Conservation (phyloP, 2,329 filamentous ascomycete genomes). For the Alternaria triticina region DNA sequence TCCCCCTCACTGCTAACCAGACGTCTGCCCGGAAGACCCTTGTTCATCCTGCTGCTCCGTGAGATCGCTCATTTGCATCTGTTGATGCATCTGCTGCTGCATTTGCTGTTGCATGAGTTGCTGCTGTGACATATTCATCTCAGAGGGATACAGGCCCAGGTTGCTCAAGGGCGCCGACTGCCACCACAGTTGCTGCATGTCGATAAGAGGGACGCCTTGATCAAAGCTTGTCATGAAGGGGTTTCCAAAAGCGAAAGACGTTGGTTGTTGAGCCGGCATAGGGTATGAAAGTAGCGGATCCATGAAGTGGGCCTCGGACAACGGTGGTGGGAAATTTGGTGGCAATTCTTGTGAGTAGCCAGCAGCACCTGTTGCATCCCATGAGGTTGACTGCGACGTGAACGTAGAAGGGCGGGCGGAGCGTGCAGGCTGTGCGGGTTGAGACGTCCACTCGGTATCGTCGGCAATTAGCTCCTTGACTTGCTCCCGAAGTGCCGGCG, state of each 20-base stretch:
- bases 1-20: not conserved
- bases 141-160: not conserved
- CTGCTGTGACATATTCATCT: not conserved
- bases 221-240: constrained; percentile 32
- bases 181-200: constrained; percentile 21
- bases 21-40: not conserved
- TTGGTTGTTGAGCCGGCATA: not conserved
- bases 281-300: not conserved
- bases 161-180: not conserved
- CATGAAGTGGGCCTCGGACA: not conserved
- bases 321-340: not conserved
- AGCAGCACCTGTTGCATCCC: not conserved
- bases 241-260: constrained; percentile 20
- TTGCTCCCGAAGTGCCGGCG: constrained; percentile 17
- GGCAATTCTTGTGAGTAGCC: not conserved
- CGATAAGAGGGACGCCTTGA: constrained; percentile 17
- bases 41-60: not conserved
- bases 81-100: not conserved
- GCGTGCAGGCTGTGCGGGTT: not conserved
- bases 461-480: constrained; percentile 19
- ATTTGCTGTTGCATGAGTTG: constrained; percentile 4
- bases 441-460: not conserved
- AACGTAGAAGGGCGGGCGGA: not conserved
- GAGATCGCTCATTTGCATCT: not conserved
- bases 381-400: not conserved